These are phyloP conservation scores for Isabelozyma pseudorhagii DNA, from an alignment of 805 yeast species.

Conservation along the genomic window DNA sequence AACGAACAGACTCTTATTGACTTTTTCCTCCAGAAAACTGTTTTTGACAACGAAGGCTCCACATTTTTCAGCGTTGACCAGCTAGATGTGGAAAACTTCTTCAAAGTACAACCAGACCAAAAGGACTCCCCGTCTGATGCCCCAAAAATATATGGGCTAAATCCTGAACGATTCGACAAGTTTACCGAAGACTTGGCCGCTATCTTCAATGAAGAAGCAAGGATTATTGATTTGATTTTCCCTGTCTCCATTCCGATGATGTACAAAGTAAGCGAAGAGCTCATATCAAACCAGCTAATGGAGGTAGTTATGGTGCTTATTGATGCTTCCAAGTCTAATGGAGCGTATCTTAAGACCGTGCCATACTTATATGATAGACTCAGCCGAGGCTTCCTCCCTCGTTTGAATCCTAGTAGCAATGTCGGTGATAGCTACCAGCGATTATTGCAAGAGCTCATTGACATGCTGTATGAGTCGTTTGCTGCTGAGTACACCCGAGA, in stretches of 20 bases:
- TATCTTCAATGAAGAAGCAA: constrained; percentile 35
- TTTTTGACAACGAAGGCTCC: constrained; percentile 34
- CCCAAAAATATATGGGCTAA: not conserved
- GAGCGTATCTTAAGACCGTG: constrained; percentile 31
- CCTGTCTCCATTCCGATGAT: constrained; percentile 45
- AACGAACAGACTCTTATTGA: constrained; percentile 43
- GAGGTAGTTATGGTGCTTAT: constrained; percentile 28
- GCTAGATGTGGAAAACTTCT: constrained; percentile 22
- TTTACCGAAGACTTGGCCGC: constrained; percentile 28
- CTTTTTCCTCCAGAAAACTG: constrained; percentile 40
- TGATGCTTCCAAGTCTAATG: constrained; percentile 22
- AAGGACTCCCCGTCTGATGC: not conserved
- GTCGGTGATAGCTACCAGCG: constrained; percentile 32
- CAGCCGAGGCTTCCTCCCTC: constrained; percentile 19
- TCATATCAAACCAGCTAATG: constrained; percentile 37
- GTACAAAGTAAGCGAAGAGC: constrained; percentile 46
- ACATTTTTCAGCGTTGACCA: constrained; percentile 27
- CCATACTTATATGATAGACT: constrained; percentile 38
- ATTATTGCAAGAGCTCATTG: constrained; percentile 34
- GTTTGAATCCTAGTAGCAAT: constrained; percentile 28
- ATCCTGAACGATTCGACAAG: constrained; percentile 14
- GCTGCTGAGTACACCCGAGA: constrained; percentile 39
- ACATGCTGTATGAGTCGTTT: constrained; percentile 39
- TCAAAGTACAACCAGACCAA: constrained; percentile 1
- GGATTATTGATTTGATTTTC: constrained; percentile 41